Conservation (phyloP, 805 yeast species). For the Kockiozyma suomiensis region DNA sequence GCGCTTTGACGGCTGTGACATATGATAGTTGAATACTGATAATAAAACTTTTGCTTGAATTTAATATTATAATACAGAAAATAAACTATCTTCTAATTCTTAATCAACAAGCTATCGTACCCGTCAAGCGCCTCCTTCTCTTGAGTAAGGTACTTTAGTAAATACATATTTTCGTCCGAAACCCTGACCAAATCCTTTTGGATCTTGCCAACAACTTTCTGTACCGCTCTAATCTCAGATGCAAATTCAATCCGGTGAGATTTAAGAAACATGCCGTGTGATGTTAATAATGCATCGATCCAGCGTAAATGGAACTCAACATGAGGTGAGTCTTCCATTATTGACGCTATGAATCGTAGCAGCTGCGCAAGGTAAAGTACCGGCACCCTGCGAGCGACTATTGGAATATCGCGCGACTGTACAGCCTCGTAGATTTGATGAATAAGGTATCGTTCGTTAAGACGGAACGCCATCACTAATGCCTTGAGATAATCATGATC, state of each 20-base stretch:
- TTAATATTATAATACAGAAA: neutral
- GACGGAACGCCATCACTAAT: slow-evolving; percentile 87
- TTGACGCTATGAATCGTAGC: slow-evolving; percentile 67
- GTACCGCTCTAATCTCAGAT: slow-evolving; percentile 27
- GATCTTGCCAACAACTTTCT: slow-evolving; percentile 16
- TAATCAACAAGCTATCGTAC: slow-evolving; percentile 2
- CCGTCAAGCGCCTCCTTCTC: slow-evolving; percentile 3
- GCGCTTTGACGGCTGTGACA: too few species aligned
- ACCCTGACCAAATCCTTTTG: slow-evolving; percentile 22
- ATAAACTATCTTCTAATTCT: neutral
- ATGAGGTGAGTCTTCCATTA: slow-evolving; percentile 72
- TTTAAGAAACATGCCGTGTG: slow-evolving; percentile 77
- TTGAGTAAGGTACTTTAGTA: slow-evolving; percentile 20
- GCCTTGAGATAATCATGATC: slow-evolving; percentile 65
- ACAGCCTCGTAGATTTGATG: slow-evolving; percentile 72
- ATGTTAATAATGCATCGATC: slow-evolving; percentile 67
- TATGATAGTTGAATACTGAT: too few species aligned
- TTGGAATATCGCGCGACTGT: slow-evolving; percentile 67
- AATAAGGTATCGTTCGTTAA: slow-evolving; percentile 77
- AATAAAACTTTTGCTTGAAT: too few species aligned
- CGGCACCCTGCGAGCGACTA: slow-evolving; percentile 74
- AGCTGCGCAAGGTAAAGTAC: slow-evolving; percentile 70
- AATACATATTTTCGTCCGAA: slow-evolving; percentile 26
- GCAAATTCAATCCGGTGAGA: slow-evolving; percentile 63
- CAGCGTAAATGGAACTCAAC: slow-evolving; percentile 81